Evolutionary conservation across 2,329 filamentous ascomycete genomes (phyloP), one percentile per base, ranked within the genome.

Genomic region (Coccinonectria pachysandricola): DNA sequence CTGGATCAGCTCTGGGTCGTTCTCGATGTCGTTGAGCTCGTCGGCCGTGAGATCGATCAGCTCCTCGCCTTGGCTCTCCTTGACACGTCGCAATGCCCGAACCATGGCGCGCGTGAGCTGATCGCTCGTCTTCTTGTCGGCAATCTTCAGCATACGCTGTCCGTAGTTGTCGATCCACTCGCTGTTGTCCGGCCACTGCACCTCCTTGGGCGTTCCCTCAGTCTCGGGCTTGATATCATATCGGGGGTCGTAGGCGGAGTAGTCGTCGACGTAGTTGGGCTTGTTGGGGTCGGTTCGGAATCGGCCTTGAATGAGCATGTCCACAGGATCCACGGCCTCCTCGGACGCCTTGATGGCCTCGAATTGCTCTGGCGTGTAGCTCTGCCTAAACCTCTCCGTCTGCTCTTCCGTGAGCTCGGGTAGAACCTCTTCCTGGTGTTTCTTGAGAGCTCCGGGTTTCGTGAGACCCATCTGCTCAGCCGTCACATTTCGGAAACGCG

Each of bases 261-360:
- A 80, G 54, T 93, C 84, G 52, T 95, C 86, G 29, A 88, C 59
- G 54, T 93, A 91, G 35, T 72, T 64, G 25, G 87, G 61, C 27
- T 65, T 64, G 64, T 83, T 81, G 7, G 75, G 68, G 50, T 93
- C 86, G 28, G 62, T 67, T 35, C 85, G 76, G 42, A 82, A 55
- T 21, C 73, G 67, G 39, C 78, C 82, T 57, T 91, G 80, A 17
- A 73, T 64, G 21, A 78, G 65, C 49, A 95, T 52, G 54, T 96
- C 84, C 39, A 75, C 64, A 7, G 78, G 62, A 48, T 80, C 68
- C 51, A 95, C 76, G 40, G 80, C 74, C 35, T 69, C 61, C 57
- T 95, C 87, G 44, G 79, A 86, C 24, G 81, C 80, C 57, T 81
- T 68, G 50, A 96, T 75, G 31, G 86, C 84, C 30, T 73, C 75